Percentiles rank a stretch among this genome's conserved stretches.
Conservation (phyloP, 768 basidiomycete genomes). For the Suillus subaureus region DNA sequence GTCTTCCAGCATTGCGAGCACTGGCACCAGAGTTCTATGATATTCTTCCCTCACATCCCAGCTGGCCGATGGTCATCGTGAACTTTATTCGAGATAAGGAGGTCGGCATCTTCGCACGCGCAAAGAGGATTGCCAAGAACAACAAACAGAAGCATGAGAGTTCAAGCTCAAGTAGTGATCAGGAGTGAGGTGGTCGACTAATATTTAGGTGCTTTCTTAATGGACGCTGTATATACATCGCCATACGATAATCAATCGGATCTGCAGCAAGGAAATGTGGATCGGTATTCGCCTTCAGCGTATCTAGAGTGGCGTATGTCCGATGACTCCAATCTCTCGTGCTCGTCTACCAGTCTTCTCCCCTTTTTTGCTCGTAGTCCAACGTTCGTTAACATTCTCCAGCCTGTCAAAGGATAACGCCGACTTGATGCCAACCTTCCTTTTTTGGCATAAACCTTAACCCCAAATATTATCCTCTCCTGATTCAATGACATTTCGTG, state of each 20-base stretch:
- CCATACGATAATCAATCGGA: neutral
- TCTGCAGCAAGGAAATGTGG: neutral
- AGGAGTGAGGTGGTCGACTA: conserved; percentile 14
- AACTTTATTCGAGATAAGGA: conserved; percentile 92
- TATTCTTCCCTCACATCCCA: conserved; percentile 80
- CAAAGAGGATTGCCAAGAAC: conserved; percentile 65
- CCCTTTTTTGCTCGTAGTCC: no score
- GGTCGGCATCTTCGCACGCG: conserved; percentile 87
- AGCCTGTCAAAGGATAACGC: no score
- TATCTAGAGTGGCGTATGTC: neutral
- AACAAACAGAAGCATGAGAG: conserved; percentile 18
- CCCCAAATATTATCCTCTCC: no score
- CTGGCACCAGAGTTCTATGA: conserved; percentile 95
- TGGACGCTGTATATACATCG: conserved; percentile 15
- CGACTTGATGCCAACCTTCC: no score
- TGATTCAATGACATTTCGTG: no score
- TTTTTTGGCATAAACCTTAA: no score
- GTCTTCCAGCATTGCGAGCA: conserved; percentile 76
- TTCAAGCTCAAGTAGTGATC: conserved; percentile 13
- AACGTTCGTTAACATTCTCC: no score
- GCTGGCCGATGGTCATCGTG: conserved; percentile 93
- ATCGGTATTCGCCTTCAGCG: neutral
- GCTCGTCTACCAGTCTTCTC: no score
- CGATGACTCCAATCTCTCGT: no score
- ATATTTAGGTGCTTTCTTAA: conserved; percentile 11